Percentiles rank a stretch among this genome's conserved stretches.
Conservation (phyloP, 2,329 filamentous ascomycete species). For the Penicillium sclerotiorum region DNA sequence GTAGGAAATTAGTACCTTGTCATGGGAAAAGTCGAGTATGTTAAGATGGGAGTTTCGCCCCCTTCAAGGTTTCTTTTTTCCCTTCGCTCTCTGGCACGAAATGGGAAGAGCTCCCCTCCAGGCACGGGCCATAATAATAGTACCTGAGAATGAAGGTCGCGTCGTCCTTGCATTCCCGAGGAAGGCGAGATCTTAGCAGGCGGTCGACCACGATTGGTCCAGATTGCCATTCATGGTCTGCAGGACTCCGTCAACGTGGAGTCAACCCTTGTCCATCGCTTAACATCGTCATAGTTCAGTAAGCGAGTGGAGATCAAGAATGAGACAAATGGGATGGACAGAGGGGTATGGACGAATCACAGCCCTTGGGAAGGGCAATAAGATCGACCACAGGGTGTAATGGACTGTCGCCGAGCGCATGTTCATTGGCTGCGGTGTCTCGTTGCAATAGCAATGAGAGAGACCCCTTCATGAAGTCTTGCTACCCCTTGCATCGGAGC, state of each 20-base stretch:
- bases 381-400: conserved; percentile 24
- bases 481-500: conserved; percentile 25
- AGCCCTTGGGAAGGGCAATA: conserved; percentile 29
- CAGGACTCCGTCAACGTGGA: conserved; percentile 38
- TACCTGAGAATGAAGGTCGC: conserved; percentile 27
- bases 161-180: conserved; percentile 44
- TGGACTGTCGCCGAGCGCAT: conserved; percentile 21
- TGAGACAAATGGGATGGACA: conserved; percentile 36
- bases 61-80: conserved; percentile 28
- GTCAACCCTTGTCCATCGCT: conserved; percentile 25
- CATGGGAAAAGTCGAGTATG: conserved; percentile 21
- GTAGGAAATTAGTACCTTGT: conserved; percentile 21
- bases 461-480: conserved; percentile 10
- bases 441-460: conserved; percentile 25
- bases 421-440: conserved; percentile 30
- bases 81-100: conserved; percentile 29
- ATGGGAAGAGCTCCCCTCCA: conserved; percentile 14
- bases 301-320: conserved; percentile 25
- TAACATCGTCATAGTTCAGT: conserved; percentile 32
- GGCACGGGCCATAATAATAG: conserved; percentile 29
- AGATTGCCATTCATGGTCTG: conserved; percentile 23
- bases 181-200: conserved; percentile 26
- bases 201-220: conserved; percentile 28
- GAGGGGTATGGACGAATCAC: conserved; percentile 27
- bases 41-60: conserved; percentile 11